Base-by-base conservation (phyloP, 2,329 filamentous ascomycete species). In the Aspergillus flavus region DNA sequence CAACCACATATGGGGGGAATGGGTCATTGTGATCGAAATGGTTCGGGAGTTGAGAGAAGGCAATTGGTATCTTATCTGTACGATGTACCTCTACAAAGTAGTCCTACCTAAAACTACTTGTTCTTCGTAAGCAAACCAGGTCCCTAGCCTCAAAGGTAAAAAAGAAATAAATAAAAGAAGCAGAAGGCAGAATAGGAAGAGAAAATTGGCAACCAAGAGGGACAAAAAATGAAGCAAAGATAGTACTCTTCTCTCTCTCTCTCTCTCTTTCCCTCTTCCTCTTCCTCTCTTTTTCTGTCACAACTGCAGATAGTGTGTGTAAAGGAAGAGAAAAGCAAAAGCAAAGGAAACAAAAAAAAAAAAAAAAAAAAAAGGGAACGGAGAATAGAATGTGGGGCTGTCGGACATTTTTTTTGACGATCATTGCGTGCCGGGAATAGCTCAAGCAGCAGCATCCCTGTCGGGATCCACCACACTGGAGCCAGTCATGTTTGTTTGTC, bases 391-490 rank as follows among this genome's bases (percentile, higher is more conserved):
- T 41, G 32, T 59, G 58, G 28, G 41, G 41, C 48, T 58, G 58
- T 64, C 65, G 62, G 66, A 66, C 65, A 65, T 66, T 67, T 63
- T 66, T 61, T 63, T 55, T 46, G 64, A 62, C 65, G 68, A 69
- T 69, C 65, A 68, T 61, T 66, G 63, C 61, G 59, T 41, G 55
- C 64, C 64, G 61, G 64, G 63, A 65, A 65, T 64, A 69, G 67
- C 66, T 59, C 56, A 50, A 66, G 61, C 58, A 61, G 56, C 60
- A 52, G 59, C 53, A 67, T 67, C 65, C 61, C 61, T 66, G 59
- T 28, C 57, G 26, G 50, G 26, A 50, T 54, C 64, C 61, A 59
- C 58, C 36, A 61, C 19, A 19, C n/a, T 41, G 54, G 36, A 54
- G 53, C 65, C 66, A 67, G 65, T 66, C 30, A 41, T 19, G 26